Evolutionary conservation across 805 yeast species (phyloP).

Genomic region (Alloascoidea africana): DNA sequence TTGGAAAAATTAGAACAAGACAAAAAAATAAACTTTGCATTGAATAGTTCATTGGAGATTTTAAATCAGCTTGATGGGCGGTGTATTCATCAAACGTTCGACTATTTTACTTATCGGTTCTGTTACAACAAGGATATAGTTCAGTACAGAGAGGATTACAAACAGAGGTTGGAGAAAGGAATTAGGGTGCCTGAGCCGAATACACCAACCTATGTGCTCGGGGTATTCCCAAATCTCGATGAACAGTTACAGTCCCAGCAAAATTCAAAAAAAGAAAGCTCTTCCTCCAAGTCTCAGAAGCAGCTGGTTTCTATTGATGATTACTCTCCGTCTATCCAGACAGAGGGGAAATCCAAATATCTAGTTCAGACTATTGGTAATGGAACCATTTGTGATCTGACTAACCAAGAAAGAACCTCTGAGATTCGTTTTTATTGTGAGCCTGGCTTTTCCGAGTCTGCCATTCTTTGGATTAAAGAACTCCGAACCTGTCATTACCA

Average conservation of each 20-base stretch:
- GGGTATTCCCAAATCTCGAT: not conserved
- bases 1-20: not conserved
- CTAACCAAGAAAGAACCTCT: conserved; percentile 32
- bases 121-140: not conserved
- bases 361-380: conserved; percentile 22
- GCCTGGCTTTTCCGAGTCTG: conserved; percentile 15
- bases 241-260: conserved; percentile 1
- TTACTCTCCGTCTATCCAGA: conserved; percentile 2
- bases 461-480: conserved; percentile 30
- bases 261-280: not conserved
- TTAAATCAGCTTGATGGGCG: not conserved
- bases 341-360: conserved; percentile 14
- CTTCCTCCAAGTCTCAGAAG: conserved; percentile 4
- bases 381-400: conserved; percentile 50
- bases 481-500: conserved; percentile 41
- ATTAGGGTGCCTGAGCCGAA: not conserved
- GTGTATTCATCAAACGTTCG: not conserved
- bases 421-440: conserved; percentile 47
- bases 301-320: too few relatives aligned
- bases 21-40: not conserved
- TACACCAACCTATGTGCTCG: not conserved
- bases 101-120: conserved; percentile 1
- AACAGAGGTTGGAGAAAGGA: not conserved
- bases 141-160: not conserved
- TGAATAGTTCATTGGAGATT: not conserved